Percentiles rank a stretch among this genome's conserved stretches.
Conservation (phyloP, 805 yeast genomes). For the Ogataea dorogensis region DNA sequence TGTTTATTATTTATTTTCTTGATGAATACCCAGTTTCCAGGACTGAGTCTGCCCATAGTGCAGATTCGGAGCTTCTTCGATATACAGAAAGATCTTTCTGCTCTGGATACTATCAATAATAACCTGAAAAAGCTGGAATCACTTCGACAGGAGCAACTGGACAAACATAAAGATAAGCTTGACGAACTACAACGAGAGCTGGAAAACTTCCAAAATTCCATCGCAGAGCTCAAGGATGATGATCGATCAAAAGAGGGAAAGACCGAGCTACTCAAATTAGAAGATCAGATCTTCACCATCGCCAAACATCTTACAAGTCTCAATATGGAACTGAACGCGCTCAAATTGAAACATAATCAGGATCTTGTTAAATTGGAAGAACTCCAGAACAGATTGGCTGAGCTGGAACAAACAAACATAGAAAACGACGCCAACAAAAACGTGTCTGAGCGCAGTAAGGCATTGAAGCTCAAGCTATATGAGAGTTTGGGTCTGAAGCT, state of each 20-base stretch:
- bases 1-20: constrained; percentile 7
- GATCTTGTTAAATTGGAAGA: constrained; percentile 37
- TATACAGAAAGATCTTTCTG: constrained; percentile 19
- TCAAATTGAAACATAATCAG: constrained; percentile 37
- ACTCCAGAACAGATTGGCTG: constrained; percentile 29
- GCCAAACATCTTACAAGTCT: constrained; percentile 54
- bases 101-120: constrained; percentile 19
- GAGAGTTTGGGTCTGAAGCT: constrained; percentile 56
- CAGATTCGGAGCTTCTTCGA: constrained; percentile 22
- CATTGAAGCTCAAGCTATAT: constrained; percentile 56
- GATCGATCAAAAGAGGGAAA: constrained; percentile 32
- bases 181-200: constrained; percentile 19
- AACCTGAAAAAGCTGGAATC: constrained; percentile 19
- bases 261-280: constrained; percentile 35
- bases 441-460: constrained; percentile 37
- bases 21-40: constrained; percentile 21
- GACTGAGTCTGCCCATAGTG: constrained; percentile 20
- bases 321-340: constrained; percentile 43
- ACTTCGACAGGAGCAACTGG: constrained; percentile 14
- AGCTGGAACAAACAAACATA: constrained; percentile 18
- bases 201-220: constrained; percentile 16
- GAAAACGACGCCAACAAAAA: constrained; percentile 20
- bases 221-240: constrained; percentile 31
- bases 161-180: constrained; percentile 14
- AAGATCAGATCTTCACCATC: constrained; percentile 46